Evolutionary conservation across 2,329 filamentous ascomycete genomes (phyloP).

Genomic region (Akanthomyces dipterigenus): DNA sequence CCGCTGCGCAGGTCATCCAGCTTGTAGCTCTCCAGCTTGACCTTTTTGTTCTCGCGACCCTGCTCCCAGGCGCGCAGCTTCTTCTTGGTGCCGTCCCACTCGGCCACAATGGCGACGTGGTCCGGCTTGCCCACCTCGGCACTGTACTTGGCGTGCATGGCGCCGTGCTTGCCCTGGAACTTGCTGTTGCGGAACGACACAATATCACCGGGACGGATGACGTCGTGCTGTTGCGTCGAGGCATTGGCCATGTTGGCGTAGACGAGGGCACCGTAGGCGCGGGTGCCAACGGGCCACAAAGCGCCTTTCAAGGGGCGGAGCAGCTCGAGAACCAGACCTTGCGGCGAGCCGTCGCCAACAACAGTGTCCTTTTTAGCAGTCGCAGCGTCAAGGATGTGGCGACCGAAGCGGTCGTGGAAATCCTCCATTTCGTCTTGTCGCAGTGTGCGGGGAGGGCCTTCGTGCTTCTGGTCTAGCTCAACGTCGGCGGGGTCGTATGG

Average conservation of each 20-base stretch:
- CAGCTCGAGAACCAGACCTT: conserved; percentile 71
- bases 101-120: conserved; percentile 84
- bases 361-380: conserved; percentile 68
- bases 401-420: conserved; percentile 74
- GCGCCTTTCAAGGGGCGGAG: conserved; percentile 67
- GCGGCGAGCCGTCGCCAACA: conserved; percentile 77
- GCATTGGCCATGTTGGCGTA: conserved; percentile 96
- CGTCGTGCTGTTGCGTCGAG: conserved; percentile 80
- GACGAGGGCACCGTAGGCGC: conserved; percentile 83
- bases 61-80: conserved; percentile 96
- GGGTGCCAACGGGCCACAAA: conserved; percentile 76
- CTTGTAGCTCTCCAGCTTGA: conserved; percentile 90
- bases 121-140: conserved; percentile 81
- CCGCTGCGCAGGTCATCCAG: conserved; percentile 86
- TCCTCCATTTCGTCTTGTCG: conserved; percentile 91
- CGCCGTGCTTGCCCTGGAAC: conserved; percentile 91
- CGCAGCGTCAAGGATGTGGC: conserved; percentile 66
- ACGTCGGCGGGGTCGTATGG: conserved; percentile 65
- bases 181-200: conserved; percentile 86
- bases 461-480: conserved; percentile 76
- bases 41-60: conserved; percentile 85
- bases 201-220: conserved; percentile 90
- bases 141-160: conserved; percentile 92
- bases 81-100: conserved; percentile 99
- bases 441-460: conserved; percentile 70